phyloP scores from a whole-genome alignment of 2,329 filamentous ascomycete species.

The Epichloe amarillans region DNA sequence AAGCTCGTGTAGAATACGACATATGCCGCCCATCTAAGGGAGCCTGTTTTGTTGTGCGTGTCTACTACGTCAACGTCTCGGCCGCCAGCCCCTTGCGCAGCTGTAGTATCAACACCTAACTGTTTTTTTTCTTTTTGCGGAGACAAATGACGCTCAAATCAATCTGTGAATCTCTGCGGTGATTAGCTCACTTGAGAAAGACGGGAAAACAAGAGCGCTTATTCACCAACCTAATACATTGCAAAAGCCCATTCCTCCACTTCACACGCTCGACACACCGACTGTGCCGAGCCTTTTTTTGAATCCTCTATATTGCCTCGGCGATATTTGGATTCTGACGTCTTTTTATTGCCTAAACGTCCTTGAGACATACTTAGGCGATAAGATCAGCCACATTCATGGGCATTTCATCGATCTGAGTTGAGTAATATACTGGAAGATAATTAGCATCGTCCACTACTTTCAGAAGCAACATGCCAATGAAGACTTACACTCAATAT shows the following conservation, averaged over 20 bases:
- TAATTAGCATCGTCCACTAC: slow-evolving; percentile 19
- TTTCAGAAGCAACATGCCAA: not conserved
- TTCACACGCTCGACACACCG: not conserved
- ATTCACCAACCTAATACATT: slow-evolving; percentile 7
- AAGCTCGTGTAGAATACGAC: not conserved
- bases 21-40: too few relatives aligned
- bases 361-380: slow-evolving; percentile 24
- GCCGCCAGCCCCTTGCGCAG: not conserved
- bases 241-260: slow-evolving; percentile 10
- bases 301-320: not conserved
- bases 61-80: not conserved
- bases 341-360: not conserved
- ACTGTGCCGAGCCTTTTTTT: not conserved
- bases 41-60: not conserved
- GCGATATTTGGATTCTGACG: not conserved
- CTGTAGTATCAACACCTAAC: not conserved
- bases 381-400: slow-evolving; percentile 73
- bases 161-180: slow-evolving; percentile 1
- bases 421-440: slow-evolving; percentile 71
- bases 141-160: not conserved
- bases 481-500: slow-evolving; percentile 71
- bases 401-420: slow-evolving; percentile 96
- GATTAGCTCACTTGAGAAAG: not conserved
- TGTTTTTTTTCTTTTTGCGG: not conserved
- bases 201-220: not conserved